These are phyloP conservation scores for Dimargaris cristalligena DNA, from an alignment of 192 early-diverging fungal species.

Conservation along the genomic window DNA sequence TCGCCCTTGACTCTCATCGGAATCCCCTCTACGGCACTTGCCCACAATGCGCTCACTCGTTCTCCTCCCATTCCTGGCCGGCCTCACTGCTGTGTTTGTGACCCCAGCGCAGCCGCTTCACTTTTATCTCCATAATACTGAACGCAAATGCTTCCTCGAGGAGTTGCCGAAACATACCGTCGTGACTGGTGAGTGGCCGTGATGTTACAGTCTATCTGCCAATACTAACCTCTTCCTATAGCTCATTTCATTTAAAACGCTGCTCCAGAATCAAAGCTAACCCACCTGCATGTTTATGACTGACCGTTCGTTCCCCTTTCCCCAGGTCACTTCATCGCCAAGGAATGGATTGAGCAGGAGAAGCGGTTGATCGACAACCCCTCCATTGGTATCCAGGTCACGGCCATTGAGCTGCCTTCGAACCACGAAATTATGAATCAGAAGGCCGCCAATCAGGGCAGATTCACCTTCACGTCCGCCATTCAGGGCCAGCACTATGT, in stretches of 20 bases:
- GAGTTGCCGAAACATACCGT: constrained; percentile 81
- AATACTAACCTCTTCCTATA: constrained; percentile 1
- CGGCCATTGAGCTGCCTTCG: constrained; percentile 44
- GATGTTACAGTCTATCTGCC: background rate
- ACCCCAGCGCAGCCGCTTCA: constrained; percentile 43
- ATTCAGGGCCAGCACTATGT: constrained; percentile 82
- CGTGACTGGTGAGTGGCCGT: constrained; percentile 41
- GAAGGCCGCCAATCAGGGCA: constrained; percentile 51
- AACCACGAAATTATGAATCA: constrained; percentile 50
- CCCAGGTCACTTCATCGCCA: constrained; percentile 53
- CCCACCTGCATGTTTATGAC: background rate
- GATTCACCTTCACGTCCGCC: constrained; percentile 81
- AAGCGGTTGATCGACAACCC: constrained; percentile 44
- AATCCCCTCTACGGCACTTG: too few relatives aligned
- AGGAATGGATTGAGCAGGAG: constrained; percentile 54
- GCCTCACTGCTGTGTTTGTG: constrained; percentile 12
- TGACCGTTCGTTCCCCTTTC: background rate
- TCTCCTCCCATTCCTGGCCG: constrained; percentile 12
- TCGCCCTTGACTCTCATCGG: too few relatives aligned
- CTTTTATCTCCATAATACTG: constrained; percentile 79
- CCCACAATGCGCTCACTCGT: too few relatives aligned
- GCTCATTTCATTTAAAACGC: too few relatives aligned
- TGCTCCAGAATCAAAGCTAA: too few relatives aligned
- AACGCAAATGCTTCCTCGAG: constrained; percentile 86
- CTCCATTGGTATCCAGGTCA: constrained; percentile 43